Percentiles rank a stretch among this genome's conserved stretches.
Evolutionary conservation across 805 yeast species (phyloP).

Genomic region (Candida broadrunensis): DNA sequence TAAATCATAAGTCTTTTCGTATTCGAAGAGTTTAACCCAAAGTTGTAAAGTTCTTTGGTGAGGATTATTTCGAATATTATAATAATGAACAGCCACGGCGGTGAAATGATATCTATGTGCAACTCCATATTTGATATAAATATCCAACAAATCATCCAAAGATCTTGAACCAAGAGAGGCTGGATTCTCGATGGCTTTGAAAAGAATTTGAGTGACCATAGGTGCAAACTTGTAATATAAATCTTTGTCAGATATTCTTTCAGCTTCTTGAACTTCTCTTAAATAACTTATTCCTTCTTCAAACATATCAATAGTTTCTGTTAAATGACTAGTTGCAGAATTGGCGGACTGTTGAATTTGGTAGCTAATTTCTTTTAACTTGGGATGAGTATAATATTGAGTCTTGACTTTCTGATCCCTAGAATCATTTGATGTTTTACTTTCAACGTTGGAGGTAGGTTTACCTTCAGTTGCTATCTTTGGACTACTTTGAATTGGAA

Average conservation of each 20-base stretch:
- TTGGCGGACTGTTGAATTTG: constrained; percentile 28
- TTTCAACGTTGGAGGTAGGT: neutral
- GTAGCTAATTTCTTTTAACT: constrained; percentile 30
- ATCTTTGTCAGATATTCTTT: constrained; percentile 23
- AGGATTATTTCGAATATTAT: constrained; percentile 12
- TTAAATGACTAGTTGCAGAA: constrained; percentile 13
- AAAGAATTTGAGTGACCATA: constrained; percentile 18
- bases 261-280: constrained; percentile 33
- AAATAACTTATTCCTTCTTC: constrained; percentile 40
- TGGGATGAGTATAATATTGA: constrained; percentile 12
- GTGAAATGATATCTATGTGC: constrained; percentile 33
- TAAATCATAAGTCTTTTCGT: constrained; percentile 3
- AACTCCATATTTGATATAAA: constrained; percentile 25
- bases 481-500: neutral
- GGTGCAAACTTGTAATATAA: constrained; percentile 27
- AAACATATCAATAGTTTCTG: constrained; percentile 33
- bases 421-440: neutral
- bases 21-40: constrained; percentile 35
- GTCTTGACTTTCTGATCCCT: neutral
- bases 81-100: constrained; percentile 14
- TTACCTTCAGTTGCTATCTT: neutral
- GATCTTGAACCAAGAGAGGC: constrained; percentile 8
- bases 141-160: constrained; percentile 21
- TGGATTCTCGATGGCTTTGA: constrained; percentile 13
- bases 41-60: constrained; percentile 23